phyloP scores from a whole-genome alignment of 371 early-diverging fungal genomes.

The Syncephalastrum contaminatum region DNA sequence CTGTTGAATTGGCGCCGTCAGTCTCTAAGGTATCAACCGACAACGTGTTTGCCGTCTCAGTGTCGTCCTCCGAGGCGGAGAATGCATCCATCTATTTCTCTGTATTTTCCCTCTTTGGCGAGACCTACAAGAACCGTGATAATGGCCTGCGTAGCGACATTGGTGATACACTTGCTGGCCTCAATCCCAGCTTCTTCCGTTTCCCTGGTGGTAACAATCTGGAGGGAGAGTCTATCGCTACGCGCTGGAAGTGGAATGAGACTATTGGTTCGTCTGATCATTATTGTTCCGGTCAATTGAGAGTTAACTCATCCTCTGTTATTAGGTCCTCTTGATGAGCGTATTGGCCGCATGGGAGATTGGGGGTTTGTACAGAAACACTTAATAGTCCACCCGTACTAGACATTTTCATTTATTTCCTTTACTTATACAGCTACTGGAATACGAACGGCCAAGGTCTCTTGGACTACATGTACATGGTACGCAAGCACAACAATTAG shows the following conservation, averaged over 20 bases:
- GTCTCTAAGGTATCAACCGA: slow-evolving; percentile 14
- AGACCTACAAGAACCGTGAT: slow-evolving; percentile 21
- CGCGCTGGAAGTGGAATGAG: slow-evolving; percentile 29
- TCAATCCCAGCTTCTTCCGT: slow-evolving; percentile 26
- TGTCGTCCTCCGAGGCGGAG: slow-evolving; percentile 8
- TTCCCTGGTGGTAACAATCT: slow-evolving; percentile 32
- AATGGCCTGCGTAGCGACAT: slow-evolving; percentile 28
- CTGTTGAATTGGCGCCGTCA: slow-evolving; percentile 7
- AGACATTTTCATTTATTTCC: no score
- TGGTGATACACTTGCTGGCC: slow-evolving; percentile 13
- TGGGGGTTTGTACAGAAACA: slow-evolving; percentile 7
- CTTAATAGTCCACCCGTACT: no score
- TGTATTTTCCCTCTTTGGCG: slow-evolving; percentile 26
- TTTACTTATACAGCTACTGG: slow-evolving; percentile 9
- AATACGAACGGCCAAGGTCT: slow-evolving; percentile 29
- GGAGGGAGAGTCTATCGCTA: slow-evolving; percentile 15
- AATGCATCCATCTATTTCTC: slow-evolving; percentile 20
- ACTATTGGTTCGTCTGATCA: no score
- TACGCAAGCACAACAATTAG: background rate
- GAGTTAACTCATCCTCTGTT: no score
- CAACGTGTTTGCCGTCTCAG: slow-evolving; percentile 17
- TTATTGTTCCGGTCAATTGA: no score
- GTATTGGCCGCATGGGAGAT: slow-evolving; percentile 23
- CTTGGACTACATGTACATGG: slow-evolving; percentile 25
- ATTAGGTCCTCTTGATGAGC: slow-evolving; percentile 25